A percentile compares a stretch with the other conserved stretches of the same genome.
Evolutionary conservation across 2,329 filamentous ascomycete species (phyloP).

Genomic region (Aureobasidium sp.): DNA sequence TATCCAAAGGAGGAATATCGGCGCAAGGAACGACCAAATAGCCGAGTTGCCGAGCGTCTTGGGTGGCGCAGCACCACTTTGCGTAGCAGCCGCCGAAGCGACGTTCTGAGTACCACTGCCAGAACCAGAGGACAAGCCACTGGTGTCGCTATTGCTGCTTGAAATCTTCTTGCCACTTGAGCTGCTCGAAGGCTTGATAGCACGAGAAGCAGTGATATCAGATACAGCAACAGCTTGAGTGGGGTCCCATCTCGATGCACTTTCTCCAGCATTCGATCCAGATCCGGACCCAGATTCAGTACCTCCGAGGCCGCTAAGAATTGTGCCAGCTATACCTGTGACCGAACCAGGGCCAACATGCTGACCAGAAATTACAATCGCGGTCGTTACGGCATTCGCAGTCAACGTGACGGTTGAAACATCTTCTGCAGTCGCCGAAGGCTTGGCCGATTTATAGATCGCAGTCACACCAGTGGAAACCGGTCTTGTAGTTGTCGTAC

Average conservation of each 20-base stretch:
- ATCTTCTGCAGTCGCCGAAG: not conserved
- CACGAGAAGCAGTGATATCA: not conserved
- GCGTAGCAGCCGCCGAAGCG: not conserved
- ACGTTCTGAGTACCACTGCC: not conserved
- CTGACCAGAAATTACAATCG: slow-evolving; percentile 2
- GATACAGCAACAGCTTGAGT: not conserved
- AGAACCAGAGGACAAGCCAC: not conserved
- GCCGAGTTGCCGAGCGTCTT: not conserved
- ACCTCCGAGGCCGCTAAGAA: not conserved
- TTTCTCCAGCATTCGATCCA: not conserved
- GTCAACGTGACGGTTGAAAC: not conserved
- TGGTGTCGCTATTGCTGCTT: not conserved
- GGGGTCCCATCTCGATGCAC: not conserved
- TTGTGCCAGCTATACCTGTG: not conserved
- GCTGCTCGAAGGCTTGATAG: not conserved
- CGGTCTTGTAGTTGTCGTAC: not conserved
- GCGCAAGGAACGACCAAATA: not conserved
- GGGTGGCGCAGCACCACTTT: not conserved
- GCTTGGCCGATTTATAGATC: not conserved
- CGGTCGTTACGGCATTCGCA: not conserved
- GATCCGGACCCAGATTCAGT: not conserved
- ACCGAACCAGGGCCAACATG: not conserved
- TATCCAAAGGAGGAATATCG: not conserved
- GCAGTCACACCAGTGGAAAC: slow-evolving; percentile 5
- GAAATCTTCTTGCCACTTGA: not conserved